phyloP scores from a whole-genome alignment of 371 early-diverging fungal genomes.

The Haplosporangium sp. region DNA sequence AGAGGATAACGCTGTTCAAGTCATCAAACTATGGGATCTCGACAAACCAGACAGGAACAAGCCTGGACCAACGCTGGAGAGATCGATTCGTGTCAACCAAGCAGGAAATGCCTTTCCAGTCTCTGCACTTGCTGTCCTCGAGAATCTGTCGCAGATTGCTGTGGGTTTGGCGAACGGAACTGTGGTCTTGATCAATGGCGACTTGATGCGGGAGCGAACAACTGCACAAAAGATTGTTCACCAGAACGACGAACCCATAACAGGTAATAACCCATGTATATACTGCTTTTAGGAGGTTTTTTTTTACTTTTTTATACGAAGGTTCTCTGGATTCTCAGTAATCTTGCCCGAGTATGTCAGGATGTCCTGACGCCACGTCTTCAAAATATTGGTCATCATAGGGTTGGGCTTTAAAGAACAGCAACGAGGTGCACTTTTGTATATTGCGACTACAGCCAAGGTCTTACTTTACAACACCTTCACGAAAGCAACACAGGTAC shows the following conservation, averaged over 20 bases:
- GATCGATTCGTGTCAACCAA: conserved; percentile 80
- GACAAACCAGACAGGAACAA: conserved; percentile 67
- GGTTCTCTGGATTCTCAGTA: no score
- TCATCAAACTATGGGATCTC: conserved; percentile 86
- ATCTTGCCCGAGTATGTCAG: no score
- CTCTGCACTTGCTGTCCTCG: conserved; percentile 85
- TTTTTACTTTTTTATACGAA: neutral
- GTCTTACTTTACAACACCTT: conserved; percentile 73
- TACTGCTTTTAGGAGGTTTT: neutral
- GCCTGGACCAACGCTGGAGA: conserved; percentile 69
- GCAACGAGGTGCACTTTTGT: conserved; percentile 71
- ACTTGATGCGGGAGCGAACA: conserved; percentile 80
- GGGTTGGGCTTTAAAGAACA: conserved; percentile 85
- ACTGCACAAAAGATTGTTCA: conserved; percentile 84
- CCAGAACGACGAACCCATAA: conserved; percentile 87
- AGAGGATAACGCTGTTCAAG: conserved; percentile 66
- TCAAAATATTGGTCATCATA: conserved; percentile 7
- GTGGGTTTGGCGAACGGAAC: conserved; percentile 92
- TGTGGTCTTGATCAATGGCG: conserved; percentile 86
- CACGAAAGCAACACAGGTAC: conserved; percentile 34
- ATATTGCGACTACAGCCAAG: conserved; percentile 78
- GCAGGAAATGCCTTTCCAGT: conserved; percentile 81
- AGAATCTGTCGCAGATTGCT: conserved; percentile 87
- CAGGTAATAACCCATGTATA: conserved; percentile 60
- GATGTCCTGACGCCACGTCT: neutral